A percentile compares a stretch with the other conserved stretches of the same genome.
Evolutionary conservation across 2,329 filamentous ascomycete species (phyloP).

Genomic region (Alternaria ventricosa): DNA sequence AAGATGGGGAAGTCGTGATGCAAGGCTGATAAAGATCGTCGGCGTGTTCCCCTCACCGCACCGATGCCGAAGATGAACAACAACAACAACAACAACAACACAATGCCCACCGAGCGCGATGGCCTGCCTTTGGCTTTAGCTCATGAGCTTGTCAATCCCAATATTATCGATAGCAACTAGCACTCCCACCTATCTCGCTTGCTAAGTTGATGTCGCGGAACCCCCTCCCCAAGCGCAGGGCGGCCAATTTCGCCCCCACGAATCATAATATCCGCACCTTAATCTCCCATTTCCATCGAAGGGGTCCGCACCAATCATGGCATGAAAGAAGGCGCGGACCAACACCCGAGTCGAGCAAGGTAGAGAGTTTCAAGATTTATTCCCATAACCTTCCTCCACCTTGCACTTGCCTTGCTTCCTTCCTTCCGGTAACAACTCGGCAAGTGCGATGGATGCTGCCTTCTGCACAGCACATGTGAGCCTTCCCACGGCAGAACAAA

Average conservation of each 20-base stretch:
- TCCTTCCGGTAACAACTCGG: not conserved
- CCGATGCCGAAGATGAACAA: not conserved
- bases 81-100: not conserved
- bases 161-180: not conserved
- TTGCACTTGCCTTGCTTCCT: not conserved
- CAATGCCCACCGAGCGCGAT: not conserved
- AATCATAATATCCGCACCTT: not conserved
- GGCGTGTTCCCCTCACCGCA: not conserved
- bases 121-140: not conserved
- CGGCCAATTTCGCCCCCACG: slow-evolving; percentile 2
- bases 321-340: not conserved
- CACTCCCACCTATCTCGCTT: not conserved
- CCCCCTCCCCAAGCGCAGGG: not conserved
- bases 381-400: not conserved
- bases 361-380: not conserved
- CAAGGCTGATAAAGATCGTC: not conserved
- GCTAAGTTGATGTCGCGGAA: not conserved
- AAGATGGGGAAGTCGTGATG: not conserved
- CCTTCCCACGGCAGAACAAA: not conserved
- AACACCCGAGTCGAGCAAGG: not conserved
- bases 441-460: not conserved
- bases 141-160: not conserved
- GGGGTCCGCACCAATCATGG: not conserved
- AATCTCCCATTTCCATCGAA: not conserved
- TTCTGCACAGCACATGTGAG: not conserved